Conservation (phyloP, 208 protist species). For the Herpetomonas samuelpessoai region DNA sequence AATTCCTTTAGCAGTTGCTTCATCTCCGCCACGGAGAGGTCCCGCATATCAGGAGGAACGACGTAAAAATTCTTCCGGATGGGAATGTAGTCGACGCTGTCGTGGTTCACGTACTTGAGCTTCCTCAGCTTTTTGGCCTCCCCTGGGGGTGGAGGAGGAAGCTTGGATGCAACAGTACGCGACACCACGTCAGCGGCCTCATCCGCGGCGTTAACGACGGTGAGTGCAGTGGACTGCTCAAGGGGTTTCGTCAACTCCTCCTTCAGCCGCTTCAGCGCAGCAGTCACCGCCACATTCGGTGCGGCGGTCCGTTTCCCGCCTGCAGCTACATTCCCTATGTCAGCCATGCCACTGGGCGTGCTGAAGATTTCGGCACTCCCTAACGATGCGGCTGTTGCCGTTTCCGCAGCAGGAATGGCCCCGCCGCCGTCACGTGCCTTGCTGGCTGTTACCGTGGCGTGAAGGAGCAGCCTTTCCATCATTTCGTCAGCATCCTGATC, state of each 20-base stretch:
- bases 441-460: constrained; percentile 31
- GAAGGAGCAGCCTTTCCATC: constrained; percentile 38
- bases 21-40: constrained; percentile 55
- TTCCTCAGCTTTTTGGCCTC: constrained; percentile 69
- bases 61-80: constrained; percentile 89
- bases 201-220: constrained; percentile 69
- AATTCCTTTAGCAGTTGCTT: constrained; percentile 61
- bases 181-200: constrained; percentile 60
- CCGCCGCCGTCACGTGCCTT: constrained; percentile 4
- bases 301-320: no score
- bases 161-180: constrained; percentile 41
- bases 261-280: constrained; percentile 36
- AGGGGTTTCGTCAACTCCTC: constrained; percentile 58
- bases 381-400: not conserved
- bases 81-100: constrained; percentile 39
- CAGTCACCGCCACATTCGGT: constrained; percentile 8
- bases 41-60: constrained; percentile 60
- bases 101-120: constrained; percentile 76
- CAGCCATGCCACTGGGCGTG: no score
- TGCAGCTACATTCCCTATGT: no score
- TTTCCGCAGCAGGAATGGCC: not conserved
- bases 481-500: constrained; percentile 32
- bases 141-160: constrained; percentile 38
- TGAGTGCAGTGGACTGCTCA: constrained; percentile 45
- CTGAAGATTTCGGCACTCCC: not conserved